Evolutionary conservation across 2,329 filamentous ascomycete species (phyloP).

Genomic region (Hirsutella minnesotensis): DNA sequence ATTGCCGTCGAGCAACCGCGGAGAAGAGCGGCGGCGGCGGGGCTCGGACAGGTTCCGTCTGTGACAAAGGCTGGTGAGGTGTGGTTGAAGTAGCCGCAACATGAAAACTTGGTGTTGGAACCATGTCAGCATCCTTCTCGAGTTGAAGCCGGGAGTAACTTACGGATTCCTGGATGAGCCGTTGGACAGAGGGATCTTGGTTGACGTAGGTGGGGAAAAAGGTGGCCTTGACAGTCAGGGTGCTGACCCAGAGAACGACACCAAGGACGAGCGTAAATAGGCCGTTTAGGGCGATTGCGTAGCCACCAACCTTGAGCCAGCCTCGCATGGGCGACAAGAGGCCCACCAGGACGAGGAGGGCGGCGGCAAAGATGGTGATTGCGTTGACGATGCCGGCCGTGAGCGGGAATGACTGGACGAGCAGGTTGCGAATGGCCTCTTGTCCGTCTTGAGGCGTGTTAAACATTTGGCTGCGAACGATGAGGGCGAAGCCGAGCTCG

Average conservation of each 20-base stretch:
- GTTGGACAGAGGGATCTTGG: conserved; percentile 46
- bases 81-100: conserved; percentile 70
- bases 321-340: conserved; percentile 53
- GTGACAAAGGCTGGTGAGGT: conserved; percentile 61
- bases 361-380: conserved; percentile 58
- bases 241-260: conserved; percentile 60
- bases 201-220: conserved; percentile 49
- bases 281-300: conserved; percentile 47
- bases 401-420: conserved; percentile 42
- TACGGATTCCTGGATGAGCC: conserved; percentile 59
- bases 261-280: conserved; percentile 56
- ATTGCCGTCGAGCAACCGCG: conserved; percentile 59
- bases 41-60: conserved; percentile 55
- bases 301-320: conserved; percentile 60
- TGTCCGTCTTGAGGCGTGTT: conserved; percentile 30
- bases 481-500: conserved; percentile 42
- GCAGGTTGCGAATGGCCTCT: conserved; percentile 36
- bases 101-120: conserved; percentile 48
- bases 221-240: conserved; percentile 53
- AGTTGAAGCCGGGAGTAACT: conserved; percentile 10
- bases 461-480: conserved; percentile 35
- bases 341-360: conserved; percentile 58
- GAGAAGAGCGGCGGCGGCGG: conserved; percentile 57
- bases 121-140: not conserved
- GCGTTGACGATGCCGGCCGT: conserved; percentile 62